These are phyloP conservation scores for Epichloe sp. DNA, from an alignment of 2,329 filamentous ascomycete species.

Conservation along the genomic window DNA sequence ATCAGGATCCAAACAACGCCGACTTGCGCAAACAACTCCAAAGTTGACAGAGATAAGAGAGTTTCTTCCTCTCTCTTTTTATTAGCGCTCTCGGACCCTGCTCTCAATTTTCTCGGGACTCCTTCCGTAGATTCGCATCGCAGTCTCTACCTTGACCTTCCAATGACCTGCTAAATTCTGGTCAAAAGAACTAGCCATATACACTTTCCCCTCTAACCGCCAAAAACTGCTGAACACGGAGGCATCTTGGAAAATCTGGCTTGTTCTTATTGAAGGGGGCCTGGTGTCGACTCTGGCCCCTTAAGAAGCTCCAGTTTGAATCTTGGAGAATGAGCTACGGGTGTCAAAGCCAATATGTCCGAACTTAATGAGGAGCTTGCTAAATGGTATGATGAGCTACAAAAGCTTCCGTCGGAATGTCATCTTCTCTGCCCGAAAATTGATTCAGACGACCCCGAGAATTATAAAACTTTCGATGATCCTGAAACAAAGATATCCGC, in stretches of 20 bases:
- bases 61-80: background rate
- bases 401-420: slow-evolving; percentile 30
- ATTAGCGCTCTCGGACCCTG: background rate
- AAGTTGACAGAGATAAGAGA: background rate
- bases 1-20: background rate
- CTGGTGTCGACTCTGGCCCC: background rate
- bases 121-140: background rate
- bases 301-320: background rate
- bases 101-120: background rate
- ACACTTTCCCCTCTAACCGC: background rate
- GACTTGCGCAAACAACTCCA: background rate
- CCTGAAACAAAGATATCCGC: slow-evolving; percentile 33
- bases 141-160: background rate
- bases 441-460: slow-evolving; percentile 46
- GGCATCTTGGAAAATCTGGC: background rate
- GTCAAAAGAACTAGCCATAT: background rate
- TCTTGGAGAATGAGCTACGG: slow-evolving; percentile 3
- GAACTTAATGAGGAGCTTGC: slow-evolving; percentile 26
- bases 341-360: slow-evolving; percentile 20
- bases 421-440: slow-evolving; percentile 59
- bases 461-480: slow-evolving; percentile 42
- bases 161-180: background rate
- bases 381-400: slow-evolving; percentile 30
- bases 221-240: background rate
- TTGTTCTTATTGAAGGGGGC: background rate